Conservation (phyloP, 257 asterid genomes). For the Sherardia arvensis region DNA sequence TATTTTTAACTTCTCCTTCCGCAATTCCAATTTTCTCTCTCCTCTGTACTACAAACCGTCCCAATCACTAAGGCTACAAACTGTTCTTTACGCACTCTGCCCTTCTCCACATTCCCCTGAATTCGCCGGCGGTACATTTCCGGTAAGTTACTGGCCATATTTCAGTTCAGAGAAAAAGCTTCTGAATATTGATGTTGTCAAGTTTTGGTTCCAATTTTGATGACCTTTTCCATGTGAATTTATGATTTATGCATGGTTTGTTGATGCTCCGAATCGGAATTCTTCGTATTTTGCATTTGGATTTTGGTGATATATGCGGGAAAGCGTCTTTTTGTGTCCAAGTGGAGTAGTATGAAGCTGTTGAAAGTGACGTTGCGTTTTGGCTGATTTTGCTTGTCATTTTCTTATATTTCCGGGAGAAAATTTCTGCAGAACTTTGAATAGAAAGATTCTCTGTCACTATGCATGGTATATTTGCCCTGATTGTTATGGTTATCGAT, state of each 20-base stretch:
- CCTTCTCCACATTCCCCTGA: background rate
- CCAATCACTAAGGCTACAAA: background rate
- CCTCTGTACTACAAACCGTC: background rate
- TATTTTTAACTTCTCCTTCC: slow-evolving; percentile 4
- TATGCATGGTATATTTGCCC: background rate
- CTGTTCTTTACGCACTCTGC: background rate
- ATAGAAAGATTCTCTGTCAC: background rate
- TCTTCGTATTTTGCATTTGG: background rate
- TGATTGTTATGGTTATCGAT: background rate
- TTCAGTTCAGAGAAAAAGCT: background rate
- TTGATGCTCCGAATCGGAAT: background rate
- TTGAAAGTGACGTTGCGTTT: background rate
- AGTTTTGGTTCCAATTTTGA: no score
- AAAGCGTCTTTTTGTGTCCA: background rate
- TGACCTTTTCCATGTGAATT: no score
- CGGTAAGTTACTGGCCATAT: background rate
- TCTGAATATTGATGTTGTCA: background rate
- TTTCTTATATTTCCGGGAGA: background rate
- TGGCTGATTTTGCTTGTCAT: slow-evolving; percentile 3
- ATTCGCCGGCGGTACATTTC: background rate
- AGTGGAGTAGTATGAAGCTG: background rate
- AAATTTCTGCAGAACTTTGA: background rate
- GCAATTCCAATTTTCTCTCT: background rate
- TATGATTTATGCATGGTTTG: background rate
- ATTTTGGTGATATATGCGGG: background rate